Evolutionary conservation across 2,329 filamentous ascomycete species (phyloP).

Genomic region (Fusarium burgessii): DNA sequence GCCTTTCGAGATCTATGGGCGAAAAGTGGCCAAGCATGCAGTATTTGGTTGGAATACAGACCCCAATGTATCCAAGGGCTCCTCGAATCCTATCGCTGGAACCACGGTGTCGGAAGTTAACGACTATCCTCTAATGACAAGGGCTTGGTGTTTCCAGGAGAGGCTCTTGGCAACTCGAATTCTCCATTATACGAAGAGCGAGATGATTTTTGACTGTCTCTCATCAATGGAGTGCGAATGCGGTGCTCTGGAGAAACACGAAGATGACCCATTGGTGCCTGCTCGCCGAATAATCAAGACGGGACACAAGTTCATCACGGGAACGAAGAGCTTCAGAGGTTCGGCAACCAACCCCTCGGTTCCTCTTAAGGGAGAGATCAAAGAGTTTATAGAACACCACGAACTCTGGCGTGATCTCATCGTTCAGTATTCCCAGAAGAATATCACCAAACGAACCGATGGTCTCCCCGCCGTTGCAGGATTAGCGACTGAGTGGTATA

Average conservation of each 20-base stretch:
- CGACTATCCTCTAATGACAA: slow-evolving; percentile 35
- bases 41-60: slow-evolving; percentile 32
- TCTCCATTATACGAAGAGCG: slow-evolving; percentile 46
- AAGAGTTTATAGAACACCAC: slow-evolving; percentile 25
- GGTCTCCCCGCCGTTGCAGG: slow-evolving; percentile 44
- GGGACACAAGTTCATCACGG: slow-evolving; percentile 34
- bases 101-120: neutral
- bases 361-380: neutral
- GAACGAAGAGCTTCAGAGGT: slow-evolving; percentile 7
- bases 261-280: slow-evolving; percentile 29
- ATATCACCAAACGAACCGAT: slow-evolving; percentile 40
- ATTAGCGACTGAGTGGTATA: slow-evolving; percentile 38
- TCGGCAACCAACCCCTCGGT: neutral
- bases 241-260: slow-evolving; percentile 29
- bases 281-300: slow-evolving; percentile 40
- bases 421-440: slow-evolving; percentile 40
- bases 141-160: slow-evolving; percentile 50
- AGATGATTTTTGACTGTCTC: slow-evolving; percentile 45
- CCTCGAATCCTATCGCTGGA: slow-evolving; percentile 14
- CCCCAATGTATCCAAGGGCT: slow-evolving; percentile 7
- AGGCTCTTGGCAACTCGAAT: slow-evolving; percentile 45
- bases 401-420: slow-evolving; percentile 44
- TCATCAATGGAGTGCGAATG: slow-evolving; percentile 45
- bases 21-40: slow-evolving; percentile 13
- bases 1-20: slow-evolving; percentile 34